Evolutionary conservation across 257 asterid species (phyloP).

Genomic region (Prunella vulgaris): DNA sequence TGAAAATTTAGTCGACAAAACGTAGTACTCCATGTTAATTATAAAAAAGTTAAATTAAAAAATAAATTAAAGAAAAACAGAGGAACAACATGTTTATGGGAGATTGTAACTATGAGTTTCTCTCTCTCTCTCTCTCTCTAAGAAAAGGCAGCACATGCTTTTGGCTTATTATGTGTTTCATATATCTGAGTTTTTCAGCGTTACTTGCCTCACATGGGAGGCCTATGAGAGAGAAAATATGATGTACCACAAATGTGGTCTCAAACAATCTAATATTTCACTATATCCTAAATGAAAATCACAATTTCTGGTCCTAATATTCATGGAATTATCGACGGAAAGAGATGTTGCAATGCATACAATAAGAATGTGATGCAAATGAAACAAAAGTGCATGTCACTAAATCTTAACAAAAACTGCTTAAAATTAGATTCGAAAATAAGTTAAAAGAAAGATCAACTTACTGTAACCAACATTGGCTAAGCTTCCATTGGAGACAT

Average conservation of each 20-base stretch:
- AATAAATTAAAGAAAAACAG: background rate
- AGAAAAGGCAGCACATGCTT: slow-evolving; percentile 45
- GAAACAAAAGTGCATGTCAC: background rate
- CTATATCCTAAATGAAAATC: background rate
- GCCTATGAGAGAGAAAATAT: slow-evolving; percentile 23
- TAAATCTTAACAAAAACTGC: no score
- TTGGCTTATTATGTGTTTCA: slow-evolving; percentile 53
- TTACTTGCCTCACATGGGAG: slow-evolving; percentile 49
- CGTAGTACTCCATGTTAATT: no score
- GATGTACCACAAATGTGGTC: slow-evolving; percentile 22
- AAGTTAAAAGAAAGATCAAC: slow-evolving; percentile 16
- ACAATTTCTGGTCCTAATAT: slow-evolving; percentile 21
- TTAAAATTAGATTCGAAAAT: background rate
- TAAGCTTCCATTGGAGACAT: slow-evolving; percentile 79
- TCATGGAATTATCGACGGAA: slow-evolving; percentile 16
- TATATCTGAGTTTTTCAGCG: slow-evolving; percentile 25
- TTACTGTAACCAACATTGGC: slow-evolving; percentile 85
- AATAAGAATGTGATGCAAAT: slow-evolving; percentile 18
- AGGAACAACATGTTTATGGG: slow-evolving; percentile 10
- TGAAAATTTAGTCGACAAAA: slow-evolving; percentile 24
- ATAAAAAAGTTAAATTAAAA: background rate
- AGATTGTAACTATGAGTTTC: slow-evolving; percentile 12
- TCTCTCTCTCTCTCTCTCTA: slow-evolving; percentile 9
- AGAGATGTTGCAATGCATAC: slow-evolving; percentile 21
- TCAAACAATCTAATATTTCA: slow-evolving; percentile 12